Evolutionary conservation across 2,329 filamentous ascomycete genomes (phyloP).

Genomic region (Aureobasidium sp.): DNA sequence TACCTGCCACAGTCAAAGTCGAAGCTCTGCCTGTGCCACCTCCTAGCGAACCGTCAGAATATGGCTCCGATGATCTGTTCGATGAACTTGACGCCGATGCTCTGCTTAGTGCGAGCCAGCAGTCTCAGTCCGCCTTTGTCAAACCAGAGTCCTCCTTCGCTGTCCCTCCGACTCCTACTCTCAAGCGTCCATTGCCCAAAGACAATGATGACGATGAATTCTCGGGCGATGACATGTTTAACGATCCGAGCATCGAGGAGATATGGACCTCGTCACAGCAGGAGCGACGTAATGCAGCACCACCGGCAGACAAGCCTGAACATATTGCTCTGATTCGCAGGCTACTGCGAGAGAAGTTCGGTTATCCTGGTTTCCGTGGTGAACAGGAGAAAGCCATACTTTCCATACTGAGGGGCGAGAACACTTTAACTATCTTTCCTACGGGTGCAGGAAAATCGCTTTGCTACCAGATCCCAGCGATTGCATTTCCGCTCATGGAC

Average conservation of each 20-base stretch:
- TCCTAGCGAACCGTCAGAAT: background rate
- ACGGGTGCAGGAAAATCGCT: conserved; percentile 39
- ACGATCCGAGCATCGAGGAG: conserved; percentile 1
- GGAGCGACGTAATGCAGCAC: background rate
- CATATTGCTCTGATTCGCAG: conserved; percentile 24
- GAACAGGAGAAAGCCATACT: conserved; percentile 42
- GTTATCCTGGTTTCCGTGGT: conserved; percentile 36
- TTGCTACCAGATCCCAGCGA: conserved; percentile 39
- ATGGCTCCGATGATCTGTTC: conserved; percentile 5
- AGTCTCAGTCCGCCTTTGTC: background rate
- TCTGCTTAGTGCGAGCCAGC: conserved; percentile 4
- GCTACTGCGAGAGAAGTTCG: conserved; percentile 37
- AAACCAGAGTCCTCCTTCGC: background rate
- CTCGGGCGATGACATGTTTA: background rate
- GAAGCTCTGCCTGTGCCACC: background rate
- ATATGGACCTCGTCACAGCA: conserved; percentile 12
- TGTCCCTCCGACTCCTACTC: background rate
- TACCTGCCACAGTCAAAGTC: background rate
- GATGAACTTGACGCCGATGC: conserved; percentile 6
- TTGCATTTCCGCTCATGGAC: conserved; percentile 39
- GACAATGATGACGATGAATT: background rate
- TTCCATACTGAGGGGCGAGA: conserved; percentile 37
- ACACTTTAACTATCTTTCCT: conserved; percentile 38
- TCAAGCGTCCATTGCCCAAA: background rate
- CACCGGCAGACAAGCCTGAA: background rate